Evolutionary conservation across 1,284 basidiomycete species (phyloP), one percentile per base, ranked within the genome.

Genomic region (Wolfiporia cocos): DNA sequence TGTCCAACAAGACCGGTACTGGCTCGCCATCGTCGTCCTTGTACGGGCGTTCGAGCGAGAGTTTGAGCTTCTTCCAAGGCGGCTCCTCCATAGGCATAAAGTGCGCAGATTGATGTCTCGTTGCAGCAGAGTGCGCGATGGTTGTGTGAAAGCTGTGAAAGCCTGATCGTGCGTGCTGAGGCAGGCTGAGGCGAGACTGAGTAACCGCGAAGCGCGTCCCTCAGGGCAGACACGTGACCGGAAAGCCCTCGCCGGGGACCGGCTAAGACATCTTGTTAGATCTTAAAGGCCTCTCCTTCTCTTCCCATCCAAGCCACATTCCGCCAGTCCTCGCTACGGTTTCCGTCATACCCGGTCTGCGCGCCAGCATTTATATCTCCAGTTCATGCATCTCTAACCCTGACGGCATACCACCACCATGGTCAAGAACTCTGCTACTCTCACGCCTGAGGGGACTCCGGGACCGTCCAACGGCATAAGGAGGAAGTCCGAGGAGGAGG

Each of bases 31-130:
- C 62, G 48, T 89, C 86, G 53, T 86, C 81, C 62, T 81, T 87
- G 65, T 88, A 87, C 0, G 83, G 85, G 34, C 77, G 68, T 57
- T 90, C 86, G 30, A 89, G 70, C 1, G 84, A 81, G 6, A 88
- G 65, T 48, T 66, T 79, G 26, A 78, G 66, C 43, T 71, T 69
- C 56, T 74, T 81, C 74, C 78, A 83, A 12, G 66, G 54, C 12
- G 66, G 69, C 42, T 71, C 69, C 28, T 64, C 57, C 51, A 62
- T 57, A 7, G 29, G 10, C 29, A 38, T 19, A n/a, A 37, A 19
- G 17, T n/a, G 39, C 12, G 30, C 39, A 34, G 26, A 21, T 31
- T 19, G 32, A 17, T n/a, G n/a, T n/a, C n/a, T n/a, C n/a, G n/a
- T n/a, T n/a, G n/a, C 28, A 28, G 22, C 12, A 14, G 39, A 19